These are phyloP conservation scores for Alternaria novae-zelandiae DNA, from an alignment of 2,329 filamentous ascomycete species.

Conservation along the genomic window DNA sequence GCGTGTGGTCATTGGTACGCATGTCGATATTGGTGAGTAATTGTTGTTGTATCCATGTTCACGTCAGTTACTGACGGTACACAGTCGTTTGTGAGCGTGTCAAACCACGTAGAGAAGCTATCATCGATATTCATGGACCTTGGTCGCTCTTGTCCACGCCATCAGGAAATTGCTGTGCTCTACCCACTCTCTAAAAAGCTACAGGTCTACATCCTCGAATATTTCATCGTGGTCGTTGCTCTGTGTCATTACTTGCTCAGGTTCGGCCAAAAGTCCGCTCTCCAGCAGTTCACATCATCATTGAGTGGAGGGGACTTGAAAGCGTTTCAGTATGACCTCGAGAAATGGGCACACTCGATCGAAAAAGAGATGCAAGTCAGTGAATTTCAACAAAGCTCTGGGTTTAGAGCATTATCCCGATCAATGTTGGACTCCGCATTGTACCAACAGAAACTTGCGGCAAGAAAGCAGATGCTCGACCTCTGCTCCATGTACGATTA, in stretches of 20 bases:
- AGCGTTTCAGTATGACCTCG: slow-evolving; percentile 43
- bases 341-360: slow-evolving; percentile 46
- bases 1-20: slow-evolving; percentile 55
- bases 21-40: slow-evolving; percentile 50
- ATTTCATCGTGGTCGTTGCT: slow-evolving; percentile 50
- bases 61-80: not conserved
- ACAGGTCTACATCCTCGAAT: slow-evolving; percentile 48
- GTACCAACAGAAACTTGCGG: slow-evolving; percentile 19
- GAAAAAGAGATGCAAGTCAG: slow-evolving; percentile 41
- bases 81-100: slow-evolving; percentile 41
- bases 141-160: slow-evolving; percentile 50
- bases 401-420: slow-evolving; percentile 26
- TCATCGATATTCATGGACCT: slow-evolving; percentile 51
- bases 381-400: slow-evolving; percentile 37
- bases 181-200: slow-evolving; percentile 50
- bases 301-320: slow-evolving; percentile 45
- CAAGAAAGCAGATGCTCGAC: slow-evolving; percentile 43
- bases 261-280: slow-evolving; percentile 41
- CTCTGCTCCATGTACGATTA: slow-evolving; percentile 53
- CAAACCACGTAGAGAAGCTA: slow-evolving; percentile 49
- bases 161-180: slow-evolving; percentile 49
- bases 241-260: slow-evolving; percentile 49
- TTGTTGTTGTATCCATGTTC: slow-evolving; percentile 11
- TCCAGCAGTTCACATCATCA: slow-evolving; percentile 41
- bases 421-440: slow-evolving; percentile 20